phyloP scores from a whole-genome alignment of 805 yeast species.

The Ogataea ganodermae region DNA sequence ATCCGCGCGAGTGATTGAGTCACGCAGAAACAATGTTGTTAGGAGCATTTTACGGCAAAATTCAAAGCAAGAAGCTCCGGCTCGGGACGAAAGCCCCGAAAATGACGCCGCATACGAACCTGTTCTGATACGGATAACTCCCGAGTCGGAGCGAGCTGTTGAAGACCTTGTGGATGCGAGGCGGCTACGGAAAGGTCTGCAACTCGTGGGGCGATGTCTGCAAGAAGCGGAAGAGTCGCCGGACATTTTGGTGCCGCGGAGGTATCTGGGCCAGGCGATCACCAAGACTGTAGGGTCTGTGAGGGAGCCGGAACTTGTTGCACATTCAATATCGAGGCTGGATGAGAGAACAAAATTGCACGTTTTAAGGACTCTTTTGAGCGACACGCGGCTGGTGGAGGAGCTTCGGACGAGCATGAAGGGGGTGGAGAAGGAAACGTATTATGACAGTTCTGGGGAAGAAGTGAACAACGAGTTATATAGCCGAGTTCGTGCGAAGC shows the following conservation, averaged over 20 bases:
- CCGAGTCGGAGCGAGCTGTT: constrained; percentile 6
- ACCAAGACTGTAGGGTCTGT: constrained; percentile 18
- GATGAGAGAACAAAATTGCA: constrained; percentile 20
- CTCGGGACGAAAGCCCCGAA: not conserved
- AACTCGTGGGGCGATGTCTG: constrained; percentile 21
- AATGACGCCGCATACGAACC: constrained; percentile 1
- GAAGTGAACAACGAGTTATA: constrained; percentile 4
- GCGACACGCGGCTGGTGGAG: constrained; percentile 20
- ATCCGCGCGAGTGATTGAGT: constrained; percentile 10
- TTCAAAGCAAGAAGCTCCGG: not conserved
- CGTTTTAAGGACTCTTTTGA: constrained; percentile 21
- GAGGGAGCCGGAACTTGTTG: constrained; percentile 11
- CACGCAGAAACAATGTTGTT: constrained; percentile 8
- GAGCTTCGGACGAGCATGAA: constrained; percentile 11
- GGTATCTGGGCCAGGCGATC: constrained; percentile 20
- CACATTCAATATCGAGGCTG: constrained; percentile 13
- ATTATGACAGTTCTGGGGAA: not conserved
- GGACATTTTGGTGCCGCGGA: constrained; percentile 13
- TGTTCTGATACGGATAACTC: not conserved
- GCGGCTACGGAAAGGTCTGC: constrained; percentile 17
- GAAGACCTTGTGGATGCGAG: constrained; percentile 9
- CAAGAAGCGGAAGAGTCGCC: constrained; percentile 17
- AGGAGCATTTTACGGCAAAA: not conserved
- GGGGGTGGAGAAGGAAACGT: not conserved
- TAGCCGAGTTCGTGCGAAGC: not conserved